Evolutionary conservation across 179 eudicot genomes (phyloP).

Genomic region (Patellifolia procumbens): DNA sequence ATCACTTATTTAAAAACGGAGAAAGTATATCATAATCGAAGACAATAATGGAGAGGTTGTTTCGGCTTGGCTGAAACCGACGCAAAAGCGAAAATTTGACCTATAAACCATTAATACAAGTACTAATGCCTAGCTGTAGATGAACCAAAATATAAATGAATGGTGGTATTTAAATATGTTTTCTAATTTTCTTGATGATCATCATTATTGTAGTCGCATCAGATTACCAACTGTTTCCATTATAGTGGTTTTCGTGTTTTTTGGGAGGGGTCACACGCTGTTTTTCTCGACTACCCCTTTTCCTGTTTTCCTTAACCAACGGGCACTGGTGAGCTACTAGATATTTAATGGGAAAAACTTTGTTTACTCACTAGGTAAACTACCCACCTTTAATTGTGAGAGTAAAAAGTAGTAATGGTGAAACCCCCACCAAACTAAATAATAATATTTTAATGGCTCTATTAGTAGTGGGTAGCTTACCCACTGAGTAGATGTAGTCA

Average conservation of each 20-base stretch:
- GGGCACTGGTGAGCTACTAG: no score
- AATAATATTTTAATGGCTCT: no score
- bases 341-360: no score
- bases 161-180: neutral
- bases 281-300: slow-evolving; percentile 11
- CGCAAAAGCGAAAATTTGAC: slow-evolving; percentile 23
- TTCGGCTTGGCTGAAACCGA: neutral
- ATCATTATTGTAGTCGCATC: slow-evolving; percentile 11
- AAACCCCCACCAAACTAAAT: no score
- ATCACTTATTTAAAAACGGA: no score
- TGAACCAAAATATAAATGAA: neutral
- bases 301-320: neutral
- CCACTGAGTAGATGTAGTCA: no score
- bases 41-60: no score
- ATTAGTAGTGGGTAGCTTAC: no score
- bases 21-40: no score
- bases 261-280: slow-evolving; percentile 1
- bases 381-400: no score
- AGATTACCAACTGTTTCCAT: slow-evolving; percentile 7
- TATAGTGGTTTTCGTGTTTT: slow-evolving; percentile 1
- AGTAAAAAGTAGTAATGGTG: no score
- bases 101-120: neutral
- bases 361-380: no score
- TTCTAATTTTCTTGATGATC: neutral
- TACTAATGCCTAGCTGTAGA: slow-evolving; percentile 1